phyloP scores from a whole-genome alignment of 257 asterid species.

The Nicotiana otophora region DNA sequence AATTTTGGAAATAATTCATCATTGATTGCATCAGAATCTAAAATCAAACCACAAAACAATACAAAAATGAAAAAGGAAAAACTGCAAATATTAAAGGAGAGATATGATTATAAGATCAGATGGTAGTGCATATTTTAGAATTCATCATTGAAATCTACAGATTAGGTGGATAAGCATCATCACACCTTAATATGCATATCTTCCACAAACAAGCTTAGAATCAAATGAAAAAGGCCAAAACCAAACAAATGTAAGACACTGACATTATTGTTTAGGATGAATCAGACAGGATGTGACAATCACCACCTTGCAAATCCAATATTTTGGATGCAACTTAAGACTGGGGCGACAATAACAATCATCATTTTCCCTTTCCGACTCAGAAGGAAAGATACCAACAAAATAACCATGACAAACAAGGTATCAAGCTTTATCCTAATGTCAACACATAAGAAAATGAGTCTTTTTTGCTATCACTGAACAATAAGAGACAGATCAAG shows the following conservation, averaged over 20 bases:
- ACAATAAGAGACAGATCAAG: background rate
- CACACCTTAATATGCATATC: conserved; percentile 3
- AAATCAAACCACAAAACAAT: background rate
- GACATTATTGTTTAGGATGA: background rate
- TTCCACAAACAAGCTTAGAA: background rate
- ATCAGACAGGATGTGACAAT: conserved; percentile 28
- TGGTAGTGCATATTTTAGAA: conserved; percentile 68
- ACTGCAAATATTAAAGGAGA: background rate
- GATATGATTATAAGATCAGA: conserved; percentile 45
- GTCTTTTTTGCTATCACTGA: background rate
- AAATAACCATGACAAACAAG: background rate
- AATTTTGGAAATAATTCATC: background rate
- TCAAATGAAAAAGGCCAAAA: background rate
- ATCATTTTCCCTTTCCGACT: conserved; percentile 16
- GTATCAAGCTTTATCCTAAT: background rate
- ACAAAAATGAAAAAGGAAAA: background rate
- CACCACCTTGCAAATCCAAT: conserved; percentile 28
- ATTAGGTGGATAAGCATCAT: conserved; percentile 42
- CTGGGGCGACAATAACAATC: conserved; percentile 44
- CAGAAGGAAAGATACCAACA: background rate
- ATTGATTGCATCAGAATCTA: background rate
- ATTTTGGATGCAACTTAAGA: conserved; percentile 25
- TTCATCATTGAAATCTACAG: conserved; percentile 58
- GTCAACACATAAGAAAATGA: background rate
- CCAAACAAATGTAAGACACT: background rate